Conservation (phyloP, 768 basidiomycete genomes). For the Collybiopsis luxurians region DNA sequence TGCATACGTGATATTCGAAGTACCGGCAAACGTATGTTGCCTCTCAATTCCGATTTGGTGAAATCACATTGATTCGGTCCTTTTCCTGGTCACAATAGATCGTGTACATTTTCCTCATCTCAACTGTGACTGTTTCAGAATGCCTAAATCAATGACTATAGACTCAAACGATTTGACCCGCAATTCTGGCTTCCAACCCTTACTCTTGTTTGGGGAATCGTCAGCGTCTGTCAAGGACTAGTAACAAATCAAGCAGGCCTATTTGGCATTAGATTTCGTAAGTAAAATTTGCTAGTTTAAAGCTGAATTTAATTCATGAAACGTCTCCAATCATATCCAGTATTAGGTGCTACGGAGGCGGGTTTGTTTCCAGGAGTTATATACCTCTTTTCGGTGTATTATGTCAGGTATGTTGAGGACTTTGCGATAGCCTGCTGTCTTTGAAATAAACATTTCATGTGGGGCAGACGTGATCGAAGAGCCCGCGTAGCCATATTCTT, state of each 20-base stretch:
- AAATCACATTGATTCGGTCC: too few species aligned
- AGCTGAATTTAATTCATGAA: too few species aligned
- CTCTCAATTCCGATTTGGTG: not conserved
- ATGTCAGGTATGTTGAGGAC: constrained; percentile 38
- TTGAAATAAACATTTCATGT: too few species aligned
- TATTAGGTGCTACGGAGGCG: constrained; percentile 58
- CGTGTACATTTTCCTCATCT: constrained; percentile 24
- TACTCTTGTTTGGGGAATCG: constrained; percentile 59
- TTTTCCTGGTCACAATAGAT: constrained; percentile 28
- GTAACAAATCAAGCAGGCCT: constrained; percentile 51
- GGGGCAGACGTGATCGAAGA: constrained; percentile 54
- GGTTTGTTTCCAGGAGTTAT: constrained; percentile 58
- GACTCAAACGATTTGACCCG: constrained; percentile 56
- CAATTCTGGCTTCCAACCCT: constrained; percentile 57
- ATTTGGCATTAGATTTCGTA: constrained; percentile 47
- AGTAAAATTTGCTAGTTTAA: constrained; percentile 36
- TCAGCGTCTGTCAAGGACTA: constrained; percentile 52
- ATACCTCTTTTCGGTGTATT: constrained; percentile 41
- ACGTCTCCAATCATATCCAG: not conserved
- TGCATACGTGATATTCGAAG: constrained; percentile 58
- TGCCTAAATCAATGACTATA: constrained; percentile 8
- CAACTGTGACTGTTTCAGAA: too few species aligned
- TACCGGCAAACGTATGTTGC: constrained; percentile 49
- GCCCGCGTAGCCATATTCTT: constrained; percentile 64
- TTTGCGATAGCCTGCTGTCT: too few species aligned